Evolutionary conservation across 169 alveolate genomes (phyloP).

Genomic region (Plasmodium falciparum): DNA sequence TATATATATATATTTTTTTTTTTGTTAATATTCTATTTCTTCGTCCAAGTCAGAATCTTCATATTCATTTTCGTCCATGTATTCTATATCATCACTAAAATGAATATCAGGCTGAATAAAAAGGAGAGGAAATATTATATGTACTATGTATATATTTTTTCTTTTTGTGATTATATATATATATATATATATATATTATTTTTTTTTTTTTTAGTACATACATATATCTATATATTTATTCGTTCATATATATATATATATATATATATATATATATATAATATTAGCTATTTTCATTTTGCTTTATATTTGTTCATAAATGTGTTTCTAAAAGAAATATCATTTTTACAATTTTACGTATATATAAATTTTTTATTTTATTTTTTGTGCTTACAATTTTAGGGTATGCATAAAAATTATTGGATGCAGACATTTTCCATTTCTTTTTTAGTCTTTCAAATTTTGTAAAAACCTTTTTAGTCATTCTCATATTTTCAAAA

Average conservation of each 20-base stretch:
- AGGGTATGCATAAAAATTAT: conserved; percentile 85
- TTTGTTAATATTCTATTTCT: conserved; percentile 82
- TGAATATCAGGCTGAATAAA: conserved; percentile 84
- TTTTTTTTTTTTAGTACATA: neutral
- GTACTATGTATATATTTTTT: neutral
- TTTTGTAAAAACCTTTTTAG: conserved; percentile 84
- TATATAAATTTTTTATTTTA: neutral
- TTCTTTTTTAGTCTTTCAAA: conserved; percentile 84
- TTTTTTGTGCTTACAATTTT: conserved; percentile 76
- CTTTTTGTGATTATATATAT: neutral
- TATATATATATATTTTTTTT: conserved; percentile 13
- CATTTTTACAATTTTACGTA: neutral
- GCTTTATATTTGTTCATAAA: neutral
- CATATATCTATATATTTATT: neutral
- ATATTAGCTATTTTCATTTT: too few species aligned
- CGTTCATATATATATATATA: neutral
- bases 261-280: neutral
- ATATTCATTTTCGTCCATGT: conserved; percentile 81
- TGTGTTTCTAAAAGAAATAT: neutral
- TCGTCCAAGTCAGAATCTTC: conserved; percentile 86
- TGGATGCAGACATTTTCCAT: conserved; percentile 85
- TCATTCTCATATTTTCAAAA: conserved; percentile 86
- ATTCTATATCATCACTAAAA: conserved; percentile 82
- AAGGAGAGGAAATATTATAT: neutral
- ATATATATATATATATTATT: neutral